Evolutionary conservation across 2,329 filamentous ascomycete species (phyloP).

Genomic region (Chalaropsis ovoidea): DNA sequence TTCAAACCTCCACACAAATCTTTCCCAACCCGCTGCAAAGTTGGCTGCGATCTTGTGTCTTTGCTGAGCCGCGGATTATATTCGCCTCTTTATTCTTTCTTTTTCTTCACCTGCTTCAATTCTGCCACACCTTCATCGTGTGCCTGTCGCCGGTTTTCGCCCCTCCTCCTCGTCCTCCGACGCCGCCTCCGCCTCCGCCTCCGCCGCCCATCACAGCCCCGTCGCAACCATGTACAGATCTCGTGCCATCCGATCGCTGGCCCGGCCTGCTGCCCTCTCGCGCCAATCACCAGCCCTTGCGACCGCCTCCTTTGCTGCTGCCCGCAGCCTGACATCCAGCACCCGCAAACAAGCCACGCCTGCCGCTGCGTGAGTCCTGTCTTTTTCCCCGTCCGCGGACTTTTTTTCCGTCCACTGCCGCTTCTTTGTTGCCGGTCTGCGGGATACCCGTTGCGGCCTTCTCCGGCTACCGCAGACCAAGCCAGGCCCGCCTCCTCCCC

Average conservation of each 20-base stretch:
- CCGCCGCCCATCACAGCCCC: not conserved
- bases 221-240: constrained; percentile 22
- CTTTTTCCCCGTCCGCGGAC: not conserved
- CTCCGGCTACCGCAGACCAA: too few relatives aligned
- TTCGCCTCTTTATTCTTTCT: not conserved
- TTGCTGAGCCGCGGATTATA: constrained; percentile 8
- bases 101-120: not conserved
- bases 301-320: constrained; percentile 24
- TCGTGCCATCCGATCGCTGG: constrained; percentile 24
- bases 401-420: too few relatives aligned
- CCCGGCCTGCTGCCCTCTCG: constrained; percentile 18
- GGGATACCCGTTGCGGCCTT: too few relatives aligned
- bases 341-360: constrained; percentile 27
- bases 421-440: too few relatives aligned
- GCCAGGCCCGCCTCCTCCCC: too few relatives aligned
- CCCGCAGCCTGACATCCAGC: constrained; percentile 19
- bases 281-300: constrained; percentile 24
- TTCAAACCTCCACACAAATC: not conserved
- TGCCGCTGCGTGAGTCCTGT: constrained; percentile 23
- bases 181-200: not conserved
- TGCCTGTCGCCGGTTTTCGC: not conserved
- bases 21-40: not conserved
- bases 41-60: not conserved
- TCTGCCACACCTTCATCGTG: too few relatives aligned
- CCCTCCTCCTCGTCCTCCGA: not conserved